Conservation (phyloP, 345 rosid species). For the Hypericum perforatum region DNA sequence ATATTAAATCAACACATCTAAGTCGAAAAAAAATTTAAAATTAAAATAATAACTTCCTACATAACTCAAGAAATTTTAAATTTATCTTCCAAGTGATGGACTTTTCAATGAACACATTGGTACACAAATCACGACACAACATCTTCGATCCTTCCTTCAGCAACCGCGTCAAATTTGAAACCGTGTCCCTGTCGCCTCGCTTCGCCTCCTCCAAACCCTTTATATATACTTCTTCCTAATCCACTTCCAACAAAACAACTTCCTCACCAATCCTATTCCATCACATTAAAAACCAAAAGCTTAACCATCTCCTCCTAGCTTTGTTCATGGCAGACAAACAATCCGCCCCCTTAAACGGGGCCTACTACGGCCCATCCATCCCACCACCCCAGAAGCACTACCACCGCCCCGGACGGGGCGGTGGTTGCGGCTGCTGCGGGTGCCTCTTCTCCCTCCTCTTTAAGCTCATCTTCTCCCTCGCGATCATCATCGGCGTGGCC, state of each 20-base stretch:
- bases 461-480: conserved; percentile 13
- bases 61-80: too few species aligned
- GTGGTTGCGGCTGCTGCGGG: conserved; percentile 14
- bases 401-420: conserved; percentile 12
- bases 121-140: too few species aligned
- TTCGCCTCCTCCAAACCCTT: not conserved
- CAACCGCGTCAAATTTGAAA: not conserved
- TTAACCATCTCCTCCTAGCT: not conserved
- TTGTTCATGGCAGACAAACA: not conserved
- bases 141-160: too few species aligned
- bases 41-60: too few species aligned
- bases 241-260: not conserved
- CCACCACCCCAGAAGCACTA: not conserved
- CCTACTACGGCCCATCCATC: conserved; percentile 3
- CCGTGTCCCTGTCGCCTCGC: not conserved
- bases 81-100: too few species aligned
- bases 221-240: not conserved
- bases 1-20: too few species aligned
- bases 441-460: conserved; percentile 19
- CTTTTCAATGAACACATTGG: too few species aligned
- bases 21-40: too few species aligned
- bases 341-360: not conserved
- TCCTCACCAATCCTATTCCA: not conserved
- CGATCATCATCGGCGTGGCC: conserved; percentile 18
- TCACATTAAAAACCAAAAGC: not conserved